Percentiles rank a stretch among this genome's conserved stretches.
These are phyloP conservation scores for Populus davidiana DNA, from an alignment of 345 rosid species.

Conservation along the genomic window DNA sequence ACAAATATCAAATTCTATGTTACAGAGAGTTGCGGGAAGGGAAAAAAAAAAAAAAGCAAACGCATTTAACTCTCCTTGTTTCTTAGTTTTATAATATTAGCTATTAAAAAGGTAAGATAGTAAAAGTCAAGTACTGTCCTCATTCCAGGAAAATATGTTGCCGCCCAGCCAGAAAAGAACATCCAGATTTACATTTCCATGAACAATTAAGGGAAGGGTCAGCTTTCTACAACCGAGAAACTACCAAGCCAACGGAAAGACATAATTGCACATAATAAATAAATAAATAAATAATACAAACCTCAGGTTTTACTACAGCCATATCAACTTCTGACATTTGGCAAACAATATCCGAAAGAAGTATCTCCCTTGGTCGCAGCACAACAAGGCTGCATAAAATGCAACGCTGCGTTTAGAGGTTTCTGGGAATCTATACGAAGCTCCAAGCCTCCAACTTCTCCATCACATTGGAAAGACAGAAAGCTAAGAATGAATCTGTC, in stretches of 20 bases:
- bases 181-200: neutral
- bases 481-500: neutral
- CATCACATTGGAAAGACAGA: neutral
- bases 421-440: neutral
- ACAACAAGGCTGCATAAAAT: neutral
- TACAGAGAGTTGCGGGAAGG: neutral
- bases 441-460: neutral
- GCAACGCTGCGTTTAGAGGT: neutral
- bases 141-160: neutral
- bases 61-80: neutral
- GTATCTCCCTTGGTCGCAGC: conserved; percentile 19
- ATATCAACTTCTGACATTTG: conserved; percentile 28
- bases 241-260: neutral
- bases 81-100: neutral
- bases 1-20: neutral
- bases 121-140: neutral
- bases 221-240: neutral
- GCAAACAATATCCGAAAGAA: conserved; percentile 10
- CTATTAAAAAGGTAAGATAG: neutral
- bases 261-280: neutral
- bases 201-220: neutral
- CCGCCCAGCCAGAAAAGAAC: neutral
- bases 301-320: conserved; percentile 33
- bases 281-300: neutral
- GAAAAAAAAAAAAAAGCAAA: too few species aligned